Base-by-base conservation (phyloP, 177 flowering plant species). In the Vitis hybrid region DNA sequence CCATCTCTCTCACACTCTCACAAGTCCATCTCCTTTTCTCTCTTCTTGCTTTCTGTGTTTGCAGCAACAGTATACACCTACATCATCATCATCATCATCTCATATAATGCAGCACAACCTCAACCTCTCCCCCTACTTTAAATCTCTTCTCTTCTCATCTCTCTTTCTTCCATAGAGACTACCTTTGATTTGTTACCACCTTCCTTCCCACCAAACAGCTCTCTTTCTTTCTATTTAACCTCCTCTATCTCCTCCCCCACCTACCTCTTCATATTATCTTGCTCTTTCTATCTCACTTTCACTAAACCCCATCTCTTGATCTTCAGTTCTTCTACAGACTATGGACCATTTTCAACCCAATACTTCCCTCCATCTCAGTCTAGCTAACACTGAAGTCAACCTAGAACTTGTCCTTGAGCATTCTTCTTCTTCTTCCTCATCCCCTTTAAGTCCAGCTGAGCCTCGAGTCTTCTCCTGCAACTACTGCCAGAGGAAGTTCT, bases 401-500 rank as follows among this genome's bases (percentile, higher is more conserved):
- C 80, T 89, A 10, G 81, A 86, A 9, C 85, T 89, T 5, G 66
- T 77, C 20, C 87, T 85, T 13, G 86, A 87, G 11, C 84, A 74
- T 2, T 83, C 85, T 0, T 77, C 89, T 2, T 75, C 81, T 1
- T 79, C 83, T 1, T 66, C 85, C 1, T 68, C 81, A 5, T 73
- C 84, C 1, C 76, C 81, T 1, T 14, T 60, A 15, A 55, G 71
- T 63, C 77, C 63, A 8, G n/a, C 72, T 2, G 83, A 81, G 62
- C 82, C 80, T 3, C 72, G 94, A 7, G 74, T 90, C 7, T 93
- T 93, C 78, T 83, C 96, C 0, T 94, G 98, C 76, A 89, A 86
- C 76, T 90, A 85, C 57, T 94, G 98, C 77, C 82, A 87, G 64
- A 90, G 92, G 55, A 92, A 92, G 77, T 94, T 94, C 69, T 83